A percentile compares a stretch with the other conserved stretches of the same genome.
These are phyloP conservation scores for Pleurotus cornucopiae DNA, from an alignment of 768 basidiomycete genomes.

Conservation along the genomic window DNA sequence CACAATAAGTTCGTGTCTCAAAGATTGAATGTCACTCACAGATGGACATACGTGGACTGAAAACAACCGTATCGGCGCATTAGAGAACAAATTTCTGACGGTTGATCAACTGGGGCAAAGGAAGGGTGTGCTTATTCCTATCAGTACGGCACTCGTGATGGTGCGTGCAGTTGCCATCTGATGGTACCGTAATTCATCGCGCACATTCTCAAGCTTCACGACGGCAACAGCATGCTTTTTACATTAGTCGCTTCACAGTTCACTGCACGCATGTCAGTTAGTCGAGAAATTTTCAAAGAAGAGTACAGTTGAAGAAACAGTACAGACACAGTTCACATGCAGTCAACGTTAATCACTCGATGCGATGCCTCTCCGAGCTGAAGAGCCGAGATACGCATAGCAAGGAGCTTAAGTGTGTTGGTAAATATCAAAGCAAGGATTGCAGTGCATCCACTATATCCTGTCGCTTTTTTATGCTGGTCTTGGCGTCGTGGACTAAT, in stretches of 20 bases:
- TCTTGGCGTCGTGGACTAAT: slow-evolving; percentile 8
- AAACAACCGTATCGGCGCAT: not conserved
- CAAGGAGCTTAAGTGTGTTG: not conserved
- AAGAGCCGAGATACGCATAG: not conserved
- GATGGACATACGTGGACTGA: not conserved
- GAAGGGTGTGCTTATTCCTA: slow-evolving; percentile 5
- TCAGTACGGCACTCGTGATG: slow-evolving; percentile 5
- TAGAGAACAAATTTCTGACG: not conserved
- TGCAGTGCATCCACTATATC: slow-evolving; percentile 8
- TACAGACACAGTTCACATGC: not conserved
- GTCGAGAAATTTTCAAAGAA: not conserved
- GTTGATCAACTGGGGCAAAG: slow-evolving; percentile 2
- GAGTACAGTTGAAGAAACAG: not conserved
- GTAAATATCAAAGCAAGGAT: not conserved
- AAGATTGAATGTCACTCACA: no score
- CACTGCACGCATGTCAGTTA: not conserved
- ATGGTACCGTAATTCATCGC: slow-evolving; percentile 2
- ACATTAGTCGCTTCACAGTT: not conserved
- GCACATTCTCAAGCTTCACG: not conserved
- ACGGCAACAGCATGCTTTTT: not conserved
- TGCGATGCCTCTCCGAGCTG: slow-evolving; percentile 3
- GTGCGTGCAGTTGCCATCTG: not conserved
- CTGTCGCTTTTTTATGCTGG: slow-evolving; percentile 6
- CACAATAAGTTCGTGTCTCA: no score
- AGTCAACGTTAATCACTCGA: slow-evolving; percentile 1